phyloP scores from a whole-genome alignment of 441 rosid species.

The Francoa sonchifolia region DNA sequence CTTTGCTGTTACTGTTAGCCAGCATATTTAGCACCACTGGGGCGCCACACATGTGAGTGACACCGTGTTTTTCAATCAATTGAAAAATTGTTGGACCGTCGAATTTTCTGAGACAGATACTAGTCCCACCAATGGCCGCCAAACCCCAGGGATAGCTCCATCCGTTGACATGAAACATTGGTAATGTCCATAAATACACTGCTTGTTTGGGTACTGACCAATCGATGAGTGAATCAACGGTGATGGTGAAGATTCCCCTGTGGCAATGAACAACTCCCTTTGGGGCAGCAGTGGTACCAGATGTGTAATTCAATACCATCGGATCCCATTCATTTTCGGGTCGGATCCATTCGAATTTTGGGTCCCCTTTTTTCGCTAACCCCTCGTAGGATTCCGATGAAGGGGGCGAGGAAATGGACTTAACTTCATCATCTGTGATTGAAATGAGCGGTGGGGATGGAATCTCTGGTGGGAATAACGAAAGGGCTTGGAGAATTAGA shows the following conservation, averaged over 20 bases:
- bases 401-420: constrained; percentile 1
- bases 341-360: constrained; percentile 32
- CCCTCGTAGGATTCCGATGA: constrained; percentile 29
- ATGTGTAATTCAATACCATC: constrained; percentile 38
- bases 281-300: constrained; percentile 82
- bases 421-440: constrained; percentile 19
- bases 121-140: constrained; percentile 69
- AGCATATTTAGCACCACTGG: constrained; percentile 77
- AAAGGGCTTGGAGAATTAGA: constrained; percentile 29
- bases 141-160: constrained; percentile 75
- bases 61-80: constrained; percentile 34
- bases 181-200: constrained; percentile 67
- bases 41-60: constrained; percentile 81
- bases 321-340: constrained; percentile 49
- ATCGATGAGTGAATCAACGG: constrained; percentile 36
- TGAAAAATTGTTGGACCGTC: constrained; percentile 32
- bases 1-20: constrained; percentile 18
- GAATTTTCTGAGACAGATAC: constrained; percentile 50
- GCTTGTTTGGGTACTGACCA: constrained; percentile 62
- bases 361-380: constrained; percentile 31
- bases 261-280: constrained; percentile 76
- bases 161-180: constrained; percentile 75
- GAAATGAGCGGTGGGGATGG: constrained; percentile 28
- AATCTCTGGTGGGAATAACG: constrained; percentile 6
- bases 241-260: constrained; percentile 32